These are phyloP conservation scores for Scenedesmus sp. DNA, from an alignment of 163 green algal species.

Conservation along the genomic window DNA sequence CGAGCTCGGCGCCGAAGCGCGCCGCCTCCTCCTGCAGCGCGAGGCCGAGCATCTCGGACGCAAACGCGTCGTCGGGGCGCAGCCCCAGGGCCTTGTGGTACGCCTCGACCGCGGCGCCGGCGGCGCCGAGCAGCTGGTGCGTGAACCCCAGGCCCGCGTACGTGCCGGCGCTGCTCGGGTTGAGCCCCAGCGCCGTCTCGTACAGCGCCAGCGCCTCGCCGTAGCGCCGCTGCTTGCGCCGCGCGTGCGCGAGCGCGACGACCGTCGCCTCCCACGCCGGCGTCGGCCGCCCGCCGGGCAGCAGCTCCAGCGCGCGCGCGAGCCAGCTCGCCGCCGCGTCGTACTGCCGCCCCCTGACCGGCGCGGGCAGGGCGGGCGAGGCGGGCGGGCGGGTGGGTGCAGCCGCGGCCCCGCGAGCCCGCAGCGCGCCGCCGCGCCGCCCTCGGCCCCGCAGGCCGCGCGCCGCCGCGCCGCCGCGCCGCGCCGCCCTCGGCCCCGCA, in stretches of 20 bases:
- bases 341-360: constrained; percentile 66
- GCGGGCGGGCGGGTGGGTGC: background rate
- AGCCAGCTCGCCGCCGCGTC: constrained; percentile 69
- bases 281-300: constrained; percentile 45
- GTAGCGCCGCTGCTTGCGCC: constrained; percentile 84
- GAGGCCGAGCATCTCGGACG: constrained; percentile 82
- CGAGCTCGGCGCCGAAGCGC: constrained; percentile 6
- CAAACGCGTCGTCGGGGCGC: constrained; percentile 83
- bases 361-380: too few species aligned
- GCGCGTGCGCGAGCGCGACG: constrained; percentile 90
- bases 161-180: constrained; percentile 67
- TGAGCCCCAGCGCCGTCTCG: constrained; percentile 70
- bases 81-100: constrained; percentile 93
- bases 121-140: constrained; percentile 77
- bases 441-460: too few species aligned
- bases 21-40: constrained; percentile 76
- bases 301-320: constrained; percentile 63
- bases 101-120: constrained; percentile 74
- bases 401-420: background rate
- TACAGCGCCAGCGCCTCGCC: constrained; percentile 68
- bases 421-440: too few species aligned
- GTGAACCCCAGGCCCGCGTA: constrained; percentile 87
- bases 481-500: too few species aligned
- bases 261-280: constrained; percentile 83
- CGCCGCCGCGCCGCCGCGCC: too few species aligned